Conservation (phyloP, 345 rosid species). For the Alliaria petiolata region DNA sequence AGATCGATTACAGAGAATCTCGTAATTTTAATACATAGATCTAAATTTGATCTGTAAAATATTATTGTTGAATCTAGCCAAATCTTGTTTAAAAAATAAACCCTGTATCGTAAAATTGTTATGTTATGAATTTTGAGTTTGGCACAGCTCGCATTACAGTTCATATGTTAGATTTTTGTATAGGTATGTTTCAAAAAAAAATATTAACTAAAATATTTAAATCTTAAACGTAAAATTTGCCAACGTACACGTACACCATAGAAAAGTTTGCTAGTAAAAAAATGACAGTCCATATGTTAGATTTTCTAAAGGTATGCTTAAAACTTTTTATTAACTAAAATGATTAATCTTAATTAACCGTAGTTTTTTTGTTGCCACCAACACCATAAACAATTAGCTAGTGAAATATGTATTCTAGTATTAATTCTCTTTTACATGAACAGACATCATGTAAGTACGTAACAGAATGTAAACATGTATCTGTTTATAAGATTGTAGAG, state of each 20-base stretch:
- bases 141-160: neutral
- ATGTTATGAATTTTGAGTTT: neutral
- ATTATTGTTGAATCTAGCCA: slow-evolving; percentile 6
- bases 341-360: neutral
- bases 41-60: slow-evolving; percentile 16
- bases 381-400: neutral
- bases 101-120: neutral
- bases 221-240: neutral
- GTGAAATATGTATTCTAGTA: neutral
- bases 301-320: neutral
- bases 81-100: neutral
- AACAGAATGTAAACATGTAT: neutral
- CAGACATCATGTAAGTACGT: neutral
- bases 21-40: slow-evolving; percentile 19
- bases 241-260: neutral
- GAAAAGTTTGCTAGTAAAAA: neutral
- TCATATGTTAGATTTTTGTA: neutral
- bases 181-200: neutral
- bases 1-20: slow-evolving; percentile 26
- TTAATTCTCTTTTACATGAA: neutral
- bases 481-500: neutral
- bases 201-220: neutral
- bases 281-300: neutral
- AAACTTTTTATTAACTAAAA: neutral
- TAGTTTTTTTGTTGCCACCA: neutral